Conservation (phyloP, 2,329 filamentous ascomycete species). For the Neonectria hederae region DNA sequence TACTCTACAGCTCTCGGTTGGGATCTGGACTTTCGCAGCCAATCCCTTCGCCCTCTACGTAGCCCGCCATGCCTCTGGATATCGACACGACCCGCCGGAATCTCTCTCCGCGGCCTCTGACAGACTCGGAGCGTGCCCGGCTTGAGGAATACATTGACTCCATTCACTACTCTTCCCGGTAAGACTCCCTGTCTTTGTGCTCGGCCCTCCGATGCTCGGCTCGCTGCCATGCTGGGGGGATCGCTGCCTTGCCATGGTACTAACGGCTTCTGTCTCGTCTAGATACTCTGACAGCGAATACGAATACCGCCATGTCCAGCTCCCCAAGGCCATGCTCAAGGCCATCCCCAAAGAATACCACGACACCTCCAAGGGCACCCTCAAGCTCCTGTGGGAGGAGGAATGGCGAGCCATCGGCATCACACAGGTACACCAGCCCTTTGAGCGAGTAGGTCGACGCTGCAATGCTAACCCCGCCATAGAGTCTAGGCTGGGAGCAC, state of each 20-base stretch:
- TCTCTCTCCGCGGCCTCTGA: constrained; percentile 81
- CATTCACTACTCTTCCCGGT: constrained; percentile 96
- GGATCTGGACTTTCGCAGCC: neutral
- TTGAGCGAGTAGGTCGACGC: neutral
- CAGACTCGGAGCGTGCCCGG: constrained; percentile 81
- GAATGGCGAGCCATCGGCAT: constrained; percentile 98
- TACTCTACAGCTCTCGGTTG: neutral
- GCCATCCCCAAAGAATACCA: constrained; percentile 95
- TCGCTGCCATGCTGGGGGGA: neutral
- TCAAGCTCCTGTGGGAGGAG: constrained; percentile 98
- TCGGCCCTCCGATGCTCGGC: constrained; percentile 35
- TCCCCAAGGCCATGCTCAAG: constrained; percentile 98
- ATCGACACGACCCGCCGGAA: constrained; percentile 90
- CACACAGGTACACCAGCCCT: constrained; percentile 76
- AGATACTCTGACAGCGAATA: constrained; percentile 94
- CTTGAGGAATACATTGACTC: constrained; percentile 92
- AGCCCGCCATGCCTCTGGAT: constrained; percentile 48
- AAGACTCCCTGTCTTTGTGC: constrained; percentile 42
- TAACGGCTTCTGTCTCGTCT: constrained; percentile 27
- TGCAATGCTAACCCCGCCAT: constrained; percentile 34
- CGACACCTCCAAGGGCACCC: constrained; percentile 85
- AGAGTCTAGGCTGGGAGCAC: constrained; percentile 99
- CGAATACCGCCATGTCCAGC: constrained; percentile 97
- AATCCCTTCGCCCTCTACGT: constrained; percentile 1
- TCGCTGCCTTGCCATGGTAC: neutral